Evolutionary conservation across 2,329 filamentous ascomycete genomes (phyloP).

Genomic region (Parastagonospora avenae): DNA sequence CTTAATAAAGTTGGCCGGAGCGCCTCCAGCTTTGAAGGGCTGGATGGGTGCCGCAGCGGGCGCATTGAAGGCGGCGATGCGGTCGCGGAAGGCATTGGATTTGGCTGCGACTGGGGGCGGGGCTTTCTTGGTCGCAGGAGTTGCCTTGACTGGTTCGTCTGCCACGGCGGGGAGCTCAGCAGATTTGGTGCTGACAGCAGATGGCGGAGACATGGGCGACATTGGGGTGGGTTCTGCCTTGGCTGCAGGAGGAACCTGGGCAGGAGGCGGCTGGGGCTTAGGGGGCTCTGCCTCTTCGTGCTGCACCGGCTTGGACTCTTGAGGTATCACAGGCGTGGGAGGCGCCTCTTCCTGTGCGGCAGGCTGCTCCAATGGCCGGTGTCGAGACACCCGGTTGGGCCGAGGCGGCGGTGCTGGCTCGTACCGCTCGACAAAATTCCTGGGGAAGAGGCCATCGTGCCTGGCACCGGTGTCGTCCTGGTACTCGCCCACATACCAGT

Average conservation of each 20-base stretch:
- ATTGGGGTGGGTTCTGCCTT: constrained; percentile 30
- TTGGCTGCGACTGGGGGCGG: constrained; percentile 76
- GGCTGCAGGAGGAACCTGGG: constrained; percentile 27
- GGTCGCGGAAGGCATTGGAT: constrained; percentile 88
- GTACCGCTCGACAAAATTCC: constrained; percentile 96
- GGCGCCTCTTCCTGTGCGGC: constrained; percentile 31
- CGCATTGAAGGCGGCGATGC: constrained; percentile 97
- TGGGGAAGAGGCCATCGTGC: constrained; percentile 86
- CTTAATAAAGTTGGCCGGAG: constrained; percentile 78
- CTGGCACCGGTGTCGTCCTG: constrained; percentile 74
- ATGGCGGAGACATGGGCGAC: constrained; percentile 37
- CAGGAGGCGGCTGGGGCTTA: constrained; percentile 45
- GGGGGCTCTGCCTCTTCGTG: constrained; percentile 39
- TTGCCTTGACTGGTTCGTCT: constrained; percentile 48
- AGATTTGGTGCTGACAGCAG: constrained; percentile 27
- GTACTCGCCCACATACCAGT: constrained; percentile 94
- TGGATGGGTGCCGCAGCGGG: constrained; percentile 80
- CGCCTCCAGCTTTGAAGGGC: constrained; percentile 81
- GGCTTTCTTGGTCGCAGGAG: constrained; percentile 57
- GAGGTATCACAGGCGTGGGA: constrained; percentile 33
- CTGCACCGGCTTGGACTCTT: constrained; percentile 28
- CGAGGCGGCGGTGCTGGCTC: constrained; percentile 89
- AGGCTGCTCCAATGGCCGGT: constrained; percentile 43
- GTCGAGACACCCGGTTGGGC: constrained; percentile 71
- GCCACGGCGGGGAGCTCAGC: constrained; percentile 23